Percentiles rank a stretch among this genome's conserved stretches.
Conservation (phyloP, 2,329 filamentous ascomycete genomes). For the Chaetothyriales sp. region DNA sequence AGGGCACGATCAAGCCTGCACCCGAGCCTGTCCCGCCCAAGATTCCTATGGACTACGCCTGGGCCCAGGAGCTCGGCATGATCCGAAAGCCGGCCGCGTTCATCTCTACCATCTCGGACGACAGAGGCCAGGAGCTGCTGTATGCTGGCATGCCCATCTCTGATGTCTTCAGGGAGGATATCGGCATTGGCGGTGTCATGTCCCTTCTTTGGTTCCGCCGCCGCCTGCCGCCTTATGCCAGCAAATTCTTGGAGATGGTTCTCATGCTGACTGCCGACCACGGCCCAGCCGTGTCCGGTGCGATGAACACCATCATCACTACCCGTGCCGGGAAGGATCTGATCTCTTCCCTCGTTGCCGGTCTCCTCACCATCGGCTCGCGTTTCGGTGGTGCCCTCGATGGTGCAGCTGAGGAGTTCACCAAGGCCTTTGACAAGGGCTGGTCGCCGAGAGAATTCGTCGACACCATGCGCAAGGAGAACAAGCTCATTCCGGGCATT, state of each 20-base stretch:
- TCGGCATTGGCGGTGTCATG: constrained; percentile 99
- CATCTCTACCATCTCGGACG: constrained; percentile 98
- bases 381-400: constrained; percentile 97
- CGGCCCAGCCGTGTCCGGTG: constrained; percentile 95
- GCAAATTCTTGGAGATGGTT: constrained; percentile 99
- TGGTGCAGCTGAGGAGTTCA: constrained; percentile 96
- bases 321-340: constrained; percentile 98
- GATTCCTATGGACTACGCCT: constrained; percentile 99
- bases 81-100: constrained; percentile 99
- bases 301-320: constrained; percentile 99
- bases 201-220: constrained; percentile 98
- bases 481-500: constrained; percentile 99
- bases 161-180: constrained; percentile 98
- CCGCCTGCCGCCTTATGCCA: constrained; percentile 85
- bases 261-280: constrained; percentile 99
- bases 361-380: constrained; percentile 95
- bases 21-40: constrained; percentile 88
- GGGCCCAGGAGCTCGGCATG: constrained; percentile 97
- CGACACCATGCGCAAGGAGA: constrained; percentile 97
- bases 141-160: constrained; percentile 99
- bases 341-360: constrained; percentile 85
- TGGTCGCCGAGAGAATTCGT: constrained; percentile 97
- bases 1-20: constrained; percentile 71
- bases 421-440: constrained; percentile 94
- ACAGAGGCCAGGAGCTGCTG: constrained; percentile 96